Evolutionary conservation across 495 filamentous ascomycete genomes (phyloP), one percentile per base, ranked within the genome.

Genomic region (Saxophila tyrrhenica): DNA sequence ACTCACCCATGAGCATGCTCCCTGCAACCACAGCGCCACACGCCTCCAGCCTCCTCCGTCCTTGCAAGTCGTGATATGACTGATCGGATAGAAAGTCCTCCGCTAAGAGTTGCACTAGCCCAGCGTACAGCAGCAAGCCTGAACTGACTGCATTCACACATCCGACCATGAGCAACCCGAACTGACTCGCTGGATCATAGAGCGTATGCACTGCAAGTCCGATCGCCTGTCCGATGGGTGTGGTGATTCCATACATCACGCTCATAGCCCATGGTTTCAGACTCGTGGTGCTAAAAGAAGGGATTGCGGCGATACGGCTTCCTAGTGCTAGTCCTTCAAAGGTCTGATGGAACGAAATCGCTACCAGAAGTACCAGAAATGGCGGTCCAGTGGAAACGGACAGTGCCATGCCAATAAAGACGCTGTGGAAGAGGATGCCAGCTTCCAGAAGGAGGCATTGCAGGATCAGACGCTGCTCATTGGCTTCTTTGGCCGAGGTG

Each of bases 61-160:
- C 91, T 45, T 73, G 81, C 51, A 97, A 68, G 11, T 73, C 70
- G 56, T 71, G 75, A 72, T 94, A 96, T 64, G 90, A 95, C 65
- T 85, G 80, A 60, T 95, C 88, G 51, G 81, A 85, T 60, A 97
- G 67, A 66, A 97, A 96, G 64, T 97, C 91, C 69, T 97, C 91
- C 3, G 91, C 88, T 13, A 97, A 75, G 43, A 97, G 70, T 68
- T 95, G 89, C 0, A 95, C 91, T 51, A 97, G 68, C 3, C 91
- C 90, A 0, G 91, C 91, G 69, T 95, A 97, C 10, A 97, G 74
- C 48, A 97, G 66, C 47, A 97, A 70, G 0, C 91, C 91, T 61
- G 81, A 84, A 23, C 83, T 88, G 55, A 97, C 86, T 25, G 86
- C 89, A 62, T 97, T 97, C 74, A 89, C 95, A 61, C 89, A 78